Evolutionary conservation across 2,329 filamentous ascomycete genomes (phyloP).

Genomic region (Penicillium brasilianum): DNA sequence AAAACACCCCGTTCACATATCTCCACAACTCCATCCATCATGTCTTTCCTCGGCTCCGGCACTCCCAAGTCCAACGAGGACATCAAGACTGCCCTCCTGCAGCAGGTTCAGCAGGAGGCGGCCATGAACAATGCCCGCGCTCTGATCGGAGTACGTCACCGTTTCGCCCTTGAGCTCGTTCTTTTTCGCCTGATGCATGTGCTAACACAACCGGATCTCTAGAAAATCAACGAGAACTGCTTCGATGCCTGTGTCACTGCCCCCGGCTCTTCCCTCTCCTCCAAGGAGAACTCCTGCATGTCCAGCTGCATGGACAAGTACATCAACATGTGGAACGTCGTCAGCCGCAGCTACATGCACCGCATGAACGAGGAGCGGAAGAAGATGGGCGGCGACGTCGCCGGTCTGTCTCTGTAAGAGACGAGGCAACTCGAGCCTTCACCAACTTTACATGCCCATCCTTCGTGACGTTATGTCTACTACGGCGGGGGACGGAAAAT

Average conservation of each 20-base stretch:
- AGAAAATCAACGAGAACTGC: constrained; percentile 83
- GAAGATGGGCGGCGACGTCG: constrained; percentile 40
- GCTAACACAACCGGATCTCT: background rate
- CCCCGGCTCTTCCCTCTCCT: constrained; percentile 68
- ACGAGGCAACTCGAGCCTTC: background rate
- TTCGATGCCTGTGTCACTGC: constrained; percentile 77
- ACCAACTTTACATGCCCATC: background rate
- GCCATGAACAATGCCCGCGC: constrained; percentile 71
- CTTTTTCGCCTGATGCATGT: constrained; percentile 1
- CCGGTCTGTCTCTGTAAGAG: constrained; percentile 17
- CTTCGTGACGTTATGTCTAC: background rate
- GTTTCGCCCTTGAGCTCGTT: background rate
- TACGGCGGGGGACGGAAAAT: background rate
- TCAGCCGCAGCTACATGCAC: constrained; percentile 70
- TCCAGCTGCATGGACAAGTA: constrained; percentile 84
- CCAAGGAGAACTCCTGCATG: constrained; percentile 72
- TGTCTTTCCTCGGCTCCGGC: constrained; percentile 49
- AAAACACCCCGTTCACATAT: constrained; percentile 2
- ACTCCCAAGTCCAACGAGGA: constrained; percentile 39
- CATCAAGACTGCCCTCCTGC: constrained; percentile 62
- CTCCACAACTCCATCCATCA: constrained; percentile 27
- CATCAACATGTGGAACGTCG: constrained; percentile 77
- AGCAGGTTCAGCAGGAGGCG: constrained; percentile 67
- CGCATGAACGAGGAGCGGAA: constrained; percentile 64
- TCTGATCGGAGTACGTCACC: constrained; percentile 67